Evolutionary conservation across 2,329 filamentous ascomycete species (phyloP).

Genomic region (Sporothrix inflata): DNA sequence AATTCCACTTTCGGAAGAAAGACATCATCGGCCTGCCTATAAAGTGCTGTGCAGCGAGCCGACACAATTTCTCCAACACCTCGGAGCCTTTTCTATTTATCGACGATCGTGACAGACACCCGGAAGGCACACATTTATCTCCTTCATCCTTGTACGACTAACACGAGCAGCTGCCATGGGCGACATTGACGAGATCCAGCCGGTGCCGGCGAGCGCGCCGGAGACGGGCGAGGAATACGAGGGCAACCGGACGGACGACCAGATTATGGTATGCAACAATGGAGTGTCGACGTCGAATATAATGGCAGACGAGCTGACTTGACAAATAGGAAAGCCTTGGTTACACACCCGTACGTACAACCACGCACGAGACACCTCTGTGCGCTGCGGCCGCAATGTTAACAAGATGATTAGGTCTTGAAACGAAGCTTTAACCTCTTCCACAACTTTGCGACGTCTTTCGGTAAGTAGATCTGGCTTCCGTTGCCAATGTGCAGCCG

Average conservation of each 20-base stretch:
- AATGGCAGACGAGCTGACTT: neutral
- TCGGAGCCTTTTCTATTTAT: neutral
- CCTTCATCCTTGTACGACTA: neutral
- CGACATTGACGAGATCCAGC: conserved; percentile 17
- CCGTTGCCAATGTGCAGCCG: neutral
- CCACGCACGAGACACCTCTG: neutral
- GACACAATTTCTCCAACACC: neutral
- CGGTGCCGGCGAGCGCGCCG: neutral
- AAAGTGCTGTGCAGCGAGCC: neutral
- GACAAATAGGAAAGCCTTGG: conserved; percentile 20
- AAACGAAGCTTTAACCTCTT: conserved; percentile 31
- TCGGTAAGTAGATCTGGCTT: conserved; percentile 5
- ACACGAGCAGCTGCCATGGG: neutral
- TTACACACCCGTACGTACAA: conserved; percentile 24
- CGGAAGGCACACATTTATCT: neutral
- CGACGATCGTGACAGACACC: neutral
- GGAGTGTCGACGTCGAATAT: neutral
- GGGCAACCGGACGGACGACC: conserved; percentile 13
- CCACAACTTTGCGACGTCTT: conserved; percentile 28
- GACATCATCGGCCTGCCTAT: neutral
- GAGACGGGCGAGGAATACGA: neutral
- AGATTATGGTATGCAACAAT: neutral
- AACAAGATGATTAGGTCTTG: conserved; percentile 12
- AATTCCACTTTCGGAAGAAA: neutral
- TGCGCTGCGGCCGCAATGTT: neutral